Conservation (phyloP, 257 asterid species). For the Ocimum tenuiflorum region DNA sequence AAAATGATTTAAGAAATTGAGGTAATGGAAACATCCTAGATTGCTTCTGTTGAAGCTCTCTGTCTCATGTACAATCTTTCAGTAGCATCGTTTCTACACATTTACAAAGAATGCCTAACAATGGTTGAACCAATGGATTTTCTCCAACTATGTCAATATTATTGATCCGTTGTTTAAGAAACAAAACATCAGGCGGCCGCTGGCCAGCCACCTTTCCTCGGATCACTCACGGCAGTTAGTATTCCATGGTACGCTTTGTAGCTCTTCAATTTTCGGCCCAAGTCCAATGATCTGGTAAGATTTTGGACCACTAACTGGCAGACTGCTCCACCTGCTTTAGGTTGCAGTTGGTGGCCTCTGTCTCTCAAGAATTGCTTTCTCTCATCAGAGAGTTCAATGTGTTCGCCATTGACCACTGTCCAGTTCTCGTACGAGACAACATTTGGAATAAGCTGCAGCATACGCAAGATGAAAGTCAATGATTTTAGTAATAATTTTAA, state of each 20-base stretch:
- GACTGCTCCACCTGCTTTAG: conserved; percentile 57
- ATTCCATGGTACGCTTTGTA: conserved; percentile 31
- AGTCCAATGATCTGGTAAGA: conserved; percentile 15
- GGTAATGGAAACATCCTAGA: not conserved
- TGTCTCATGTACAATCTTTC: not conserved
- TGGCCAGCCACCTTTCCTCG: conserved; percentile 85
- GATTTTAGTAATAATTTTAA: no score
- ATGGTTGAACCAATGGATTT: not conserved
- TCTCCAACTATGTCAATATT: not conserved
- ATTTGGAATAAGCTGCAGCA: conserved; percentile 75
- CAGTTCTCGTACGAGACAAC: conserved; percentile 72
- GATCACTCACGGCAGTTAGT: conserved; percentile 81
- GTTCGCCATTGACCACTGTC: conserved; percentile 76
- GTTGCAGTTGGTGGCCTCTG: conserved; percentile 61
- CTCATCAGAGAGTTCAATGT: conserved; percentile 57
- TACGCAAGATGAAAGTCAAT: not conserved
- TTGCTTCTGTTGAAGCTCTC: not conserved
- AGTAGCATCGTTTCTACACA: not conserved
- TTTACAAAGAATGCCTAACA: not conserved
- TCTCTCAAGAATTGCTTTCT: conserved; percentile 52
- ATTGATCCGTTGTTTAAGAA: not conserved
- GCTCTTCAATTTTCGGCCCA: conserved; percentile 28
- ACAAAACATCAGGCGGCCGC: conserved; percentile 54
- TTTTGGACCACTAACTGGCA: conserved; percentile 79
- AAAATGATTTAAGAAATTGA: not conserved